Evolutionary conservation across 306 rosid species (phyloP).

Genomic region (Cicer cuneatum): DNA sequence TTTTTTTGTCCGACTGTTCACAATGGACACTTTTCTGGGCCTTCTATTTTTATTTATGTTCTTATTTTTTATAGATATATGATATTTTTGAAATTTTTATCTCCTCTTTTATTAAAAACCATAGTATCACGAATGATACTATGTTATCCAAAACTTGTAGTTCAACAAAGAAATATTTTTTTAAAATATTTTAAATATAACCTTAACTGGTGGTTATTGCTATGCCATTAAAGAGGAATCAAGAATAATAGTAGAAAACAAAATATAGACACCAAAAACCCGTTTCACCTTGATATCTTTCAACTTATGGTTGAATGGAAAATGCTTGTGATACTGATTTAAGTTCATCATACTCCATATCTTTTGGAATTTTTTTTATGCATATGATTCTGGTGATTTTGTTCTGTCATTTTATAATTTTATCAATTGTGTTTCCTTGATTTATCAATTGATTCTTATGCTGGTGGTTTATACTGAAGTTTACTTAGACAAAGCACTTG

Average conservation of each 20-base stretch:
- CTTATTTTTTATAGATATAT: not conserved
- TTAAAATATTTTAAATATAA: too few species aligned
- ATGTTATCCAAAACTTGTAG: not conserved
- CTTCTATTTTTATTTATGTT: not conserved
- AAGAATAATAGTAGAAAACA: not conserved
- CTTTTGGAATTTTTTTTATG: not conserved
- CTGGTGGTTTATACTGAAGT: not conserved
- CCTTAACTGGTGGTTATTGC: not conserved
- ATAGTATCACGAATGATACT: not conserved
- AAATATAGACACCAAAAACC: not conserved
- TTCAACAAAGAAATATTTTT: not conserved
- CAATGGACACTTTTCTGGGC: not conserved
- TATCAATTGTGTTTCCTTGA: not conserved
- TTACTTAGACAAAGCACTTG: not conserved
- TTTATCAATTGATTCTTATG: not conserved
- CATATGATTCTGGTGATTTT: not conserved
- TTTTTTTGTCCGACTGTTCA: not conserved
- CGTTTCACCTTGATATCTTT: not conserved
- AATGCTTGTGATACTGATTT: slow-evolving; percentile 26
- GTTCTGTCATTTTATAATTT: not conserved
- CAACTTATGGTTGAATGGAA: not conserved
- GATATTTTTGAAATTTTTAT: not conserved
- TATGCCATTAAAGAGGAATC: not conserved
- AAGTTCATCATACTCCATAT: not conserved
- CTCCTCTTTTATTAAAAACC: not conserved